Evolutionary conservation across 371 early-diverging fungal species (phyloP), one percentile per base, ranked within the genome.

Genomic region (Sporodiniella umbellata): DNA sequence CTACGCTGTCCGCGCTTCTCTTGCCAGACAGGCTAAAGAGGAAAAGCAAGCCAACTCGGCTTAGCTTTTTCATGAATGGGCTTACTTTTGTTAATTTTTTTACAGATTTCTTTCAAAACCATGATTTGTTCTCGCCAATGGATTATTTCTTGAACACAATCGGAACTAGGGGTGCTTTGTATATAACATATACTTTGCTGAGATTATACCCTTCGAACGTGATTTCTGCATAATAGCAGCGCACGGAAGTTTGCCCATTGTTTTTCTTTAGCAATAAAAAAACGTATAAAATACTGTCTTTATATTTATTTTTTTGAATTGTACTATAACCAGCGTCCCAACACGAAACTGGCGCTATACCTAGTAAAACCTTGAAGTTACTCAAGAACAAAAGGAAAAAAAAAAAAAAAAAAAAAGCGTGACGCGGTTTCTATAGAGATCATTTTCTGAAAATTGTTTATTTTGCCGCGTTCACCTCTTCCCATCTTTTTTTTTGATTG

Each of bases 1-100:
- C 31, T 73, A 77, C 57, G 73, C 76, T 52, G 83, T 79, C 33
- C 70, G 70, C 35, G 70, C 56, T 35, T 70, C 70, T 42, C 67
- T 70, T 42, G 58, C 58, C 21, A 54, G 70, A 48, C 70, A 70
- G 46, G 53, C 54, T 24, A 52, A 62, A 21, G 58, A 56, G 26
- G 51, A 45, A 23, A 33, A 49, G 18, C 51, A 35, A 24, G 42
- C 56, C 28, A 17, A 33, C 23, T 44, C 44, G 19, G 49, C 55
- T 23, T 59, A 53, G 47, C 17, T 35, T 25, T 14, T 45, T 8
- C 25, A 21, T 45, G 10, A 42, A 23, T 50, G 57, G 47, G 48
- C 42, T 56, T 50, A 45, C 42, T 52, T 37, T 49, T 45, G n/a
- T n/a, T n/a, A n/a, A n/a, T n/a, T 48, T 33, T 51, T 54, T 44